phyloP scores from a whole-genome alignment of 345 rosid genomes.

The Arabidopsis arenosa region DNA sequence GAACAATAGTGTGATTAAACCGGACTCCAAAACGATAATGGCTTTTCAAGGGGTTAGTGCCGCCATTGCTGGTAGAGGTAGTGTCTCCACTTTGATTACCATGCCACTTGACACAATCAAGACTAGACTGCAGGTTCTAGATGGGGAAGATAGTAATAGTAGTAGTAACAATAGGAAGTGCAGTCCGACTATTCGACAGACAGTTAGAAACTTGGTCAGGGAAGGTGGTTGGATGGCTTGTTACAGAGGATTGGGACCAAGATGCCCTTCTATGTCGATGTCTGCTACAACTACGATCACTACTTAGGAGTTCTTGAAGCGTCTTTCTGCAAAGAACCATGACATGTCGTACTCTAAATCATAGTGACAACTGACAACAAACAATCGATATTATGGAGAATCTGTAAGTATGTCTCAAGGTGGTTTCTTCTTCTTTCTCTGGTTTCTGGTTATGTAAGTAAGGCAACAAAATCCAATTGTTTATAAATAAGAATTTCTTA shows the following conservation, averaged over 20 bases:
- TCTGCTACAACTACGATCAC: slow-evolving; percentile 96
- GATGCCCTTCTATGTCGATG: slow-evolving; percentile 96
- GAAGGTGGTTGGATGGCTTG: slow-evolving; percentile 97
- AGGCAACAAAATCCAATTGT: too few species aligned
- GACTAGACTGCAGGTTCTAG: slow-evolving; percentile 89
- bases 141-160: slow-evolving; percentile 55
- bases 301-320: slow-evolving; percentile 92
- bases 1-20: not conserved
- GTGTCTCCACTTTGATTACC: slow-evolving; percentile 84
- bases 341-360: slow-evolving; percentile 50
- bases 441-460: too few species aligned
- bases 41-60: slow-evolving; percentile 79
- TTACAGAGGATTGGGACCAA: slow-evolving; percentile 88
- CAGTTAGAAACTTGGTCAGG: slow-evolving; percentile 68
- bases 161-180: slow-evolving; percentile 55
- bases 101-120: slow-evolving; percentile 95
- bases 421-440: too few species aligned
- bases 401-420: too few species aligned
- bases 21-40: not conserved
- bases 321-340: slow-evolving; percentile 80
- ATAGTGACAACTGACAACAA: slow-evolving; percentile 30
- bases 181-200: slow-evolving; percentile 71
- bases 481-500: too few species aligned
- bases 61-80: slow-evolving; percentile 96
- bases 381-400: too few species aligned